Base-by-base conservation (phyloP, 495 filamentous ascomycete species). In the Penicillium cinerascens region DNA sequence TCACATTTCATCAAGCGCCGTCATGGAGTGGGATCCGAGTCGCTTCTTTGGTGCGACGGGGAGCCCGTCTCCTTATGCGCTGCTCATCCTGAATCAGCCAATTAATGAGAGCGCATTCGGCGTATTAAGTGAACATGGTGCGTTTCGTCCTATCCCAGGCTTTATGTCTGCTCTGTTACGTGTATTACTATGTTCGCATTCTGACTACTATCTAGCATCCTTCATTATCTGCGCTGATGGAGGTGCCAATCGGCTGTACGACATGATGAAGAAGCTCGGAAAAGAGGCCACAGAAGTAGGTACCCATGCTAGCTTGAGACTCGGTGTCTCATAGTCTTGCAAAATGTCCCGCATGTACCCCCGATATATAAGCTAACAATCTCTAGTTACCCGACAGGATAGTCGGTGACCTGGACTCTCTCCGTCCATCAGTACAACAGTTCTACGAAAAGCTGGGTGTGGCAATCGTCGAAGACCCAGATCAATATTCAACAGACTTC, bases 401-500 rank as follows among this genome's bases (percentile, higher is more conserved):
- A 49, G 81, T 90, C 56, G 93, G 93, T 46, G 93, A 98, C 61
- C 76, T 97, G 1, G 93, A 98, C 75, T 96, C 91, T 15, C 71
- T 97, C 16, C 69, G 64, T 3, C 73, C 80, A 10, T 65, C 76
- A 17, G 73, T 86, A 0, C 74, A 73, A 35, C 29, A 66, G 2
- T 86, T 86, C 65, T 97, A 90, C 72, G 64, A 73, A 37, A 51
- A 65, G 0, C 71, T 68, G 9, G 70, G 70, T 5, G 79, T 82
- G 0, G 51, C 73, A 17, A 72, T 97, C 33, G 71, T 88, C 48
- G 65, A 81, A 57, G 82, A 91, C 49, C 57, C 72, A 21, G 89
- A 95, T 64, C 89, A 97, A 61, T 81, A 93, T 63, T 86, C 87
- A 8, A 96, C 95, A 6, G 93, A 92, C 58, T 86, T 91, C 55